Evolutionary conservation across 148 eudicot genomes (phyloP), one percentile per base, ranked within the genome.

Genomic region (Chenopodium berlandieri): DNA sequence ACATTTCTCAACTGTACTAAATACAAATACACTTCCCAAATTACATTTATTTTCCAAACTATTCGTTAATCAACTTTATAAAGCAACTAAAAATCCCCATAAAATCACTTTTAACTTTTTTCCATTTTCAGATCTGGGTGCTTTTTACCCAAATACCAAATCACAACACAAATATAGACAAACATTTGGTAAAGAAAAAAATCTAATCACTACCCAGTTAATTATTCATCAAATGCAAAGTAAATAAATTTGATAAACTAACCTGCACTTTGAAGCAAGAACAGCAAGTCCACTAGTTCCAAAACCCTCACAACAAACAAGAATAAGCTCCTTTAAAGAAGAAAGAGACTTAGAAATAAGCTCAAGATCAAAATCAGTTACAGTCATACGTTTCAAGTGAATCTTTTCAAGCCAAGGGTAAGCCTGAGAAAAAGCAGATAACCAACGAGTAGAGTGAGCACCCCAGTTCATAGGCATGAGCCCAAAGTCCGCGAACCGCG

Each of bases 401-500:
- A 93, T 65, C 83, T 84, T 84, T 82, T 93, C 94, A 12, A 93
- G 87, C 40, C 74, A 85, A 7, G 87, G 89, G 17, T 93, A 93
- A 7, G 85, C 52, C 1, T 67, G 37, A 2, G 67, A 89, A 71
- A 93, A 85, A 5, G 85, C 86, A 1, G 27, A 0, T 0, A 87
- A 52, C 97, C 97, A 94, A 0, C 86, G 88, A 4, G 64, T 52
- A 19, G 90, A 88, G 78, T 85, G 86, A 4, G 92, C 95, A 0
- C 97, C 97, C 97, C 97, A 94, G 14, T 76, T 73, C 0, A 79
- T 69, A 1, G 92, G 95, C 88, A 90, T 87, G 7, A 94, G 87
- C 34, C 89, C 88, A 66, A 94, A 94, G 52, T 94, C 97, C 4
- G 95, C 90, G 56, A 94, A 94, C 82, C 97, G 76, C 0, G 97